phyloP scores from a whole-genome alignment of 805 yeast genomes.

The Sugiyamaella floridensis region DNA sequence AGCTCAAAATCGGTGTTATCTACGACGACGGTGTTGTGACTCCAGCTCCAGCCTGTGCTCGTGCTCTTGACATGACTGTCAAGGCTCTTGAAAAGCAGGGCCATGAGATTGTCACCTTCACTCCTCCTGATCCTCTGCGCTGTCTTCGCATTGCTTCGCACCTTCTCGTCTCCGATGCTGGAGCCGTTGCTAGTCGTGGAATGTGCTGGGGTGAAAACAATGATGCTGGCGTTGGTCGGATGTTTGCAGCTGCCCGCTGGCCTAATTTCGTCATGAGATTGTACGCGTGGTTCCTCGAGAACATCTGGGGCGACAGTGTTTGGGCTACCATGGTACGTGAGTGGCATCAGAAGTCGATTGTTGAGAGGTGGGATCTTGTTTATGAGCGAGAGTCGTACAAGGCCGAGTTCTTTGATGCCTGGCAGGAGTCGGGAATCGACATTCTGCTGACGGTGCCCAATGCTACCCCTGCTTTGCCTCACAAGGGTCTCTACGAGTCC shows the following conservation, averaged over 20 bases:
- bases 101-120: slow-evolving; percentile 40
- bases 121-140: slow-evolving; percentile 45
- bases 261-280: slow-evolving; percentile 31
- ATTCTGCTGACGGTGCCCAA: slow-evolving; percentile 36
- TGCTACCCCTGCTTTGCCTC: slow-evolving; percentile 39
- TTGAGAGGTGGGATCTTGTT: slow-evolving; percentile 33
- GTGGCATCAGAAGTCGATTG: slow-evolving; percentile 31
- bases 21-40: slow-evolving; percentile 43
- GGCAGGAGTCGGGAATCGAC: slow-evolving; percentile 34
- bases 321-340: slow-evolving; percentile 35
- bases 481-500: slow-evolving; percentile 30
- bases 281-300: slow-evolving; percentile 31
- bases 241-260: slow-evolving; percentile 26
- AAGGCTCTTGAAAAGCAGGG: slow-evolving; percentile 40
- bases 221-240: slow-evolving; percentile 34
- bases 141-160: slow-evolving; percentile 52
- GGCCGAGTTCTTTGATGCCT: slow-evolving; percentile 28
- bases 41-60: slow-evolving; percentile 44
- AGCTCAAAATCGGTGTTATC: slow-evolving; percentile 43
- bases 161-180: slow-evolving; percentile 33
- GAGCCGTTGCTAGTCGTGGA: slow-evolving; percentile 22
- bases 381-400: slow-evolving; percentile 33
- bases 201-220: slow-evolving; percentile 29
- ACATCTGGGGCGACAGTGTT: slow-evolving; percentile 30
- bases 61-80: slow-evolving; percentile 35